Percentiles rank a stretch among this genome's conserved stretches.
Evolutionary conservation across 352 stramenopile genomes (phyloP).

Genomic region (Pythium dissimile): DNA sequence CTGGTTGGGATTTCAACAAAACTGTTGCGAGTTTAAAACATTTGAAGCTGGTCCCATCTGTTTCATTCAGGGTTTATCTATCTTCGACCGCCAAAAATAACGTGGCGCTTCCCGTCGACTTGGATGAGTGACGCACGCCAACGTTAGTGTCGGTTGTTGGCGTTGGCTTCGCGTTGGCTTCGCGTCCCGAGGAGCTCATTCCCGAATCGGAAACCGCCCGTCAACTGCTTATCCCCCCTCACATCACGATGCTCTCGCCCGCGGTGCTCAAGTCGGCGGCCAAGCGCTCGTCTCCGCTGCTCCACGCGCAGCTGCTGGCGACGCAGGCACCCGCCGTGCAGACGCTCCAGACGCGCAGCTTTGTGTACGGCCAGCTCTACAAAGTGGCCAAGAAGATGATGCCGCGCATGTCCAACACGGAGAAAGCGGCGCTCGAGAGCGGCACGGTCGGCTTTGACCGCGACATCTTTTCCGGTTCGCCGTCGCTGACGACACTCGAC

Average conservation of each 20-base stretch:
- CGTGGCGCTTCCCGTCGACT: background rate
- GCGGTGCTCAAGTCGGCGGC: conserved; percentile 39
- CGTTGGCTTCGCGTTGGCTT: conserved; percentile 1
- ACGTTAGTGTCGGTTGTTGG: conserved; percentile 3
- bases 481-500: conserved; percentile 90
- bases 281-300: conserved; percentile 20
- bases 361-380: conserved; percentile 88
- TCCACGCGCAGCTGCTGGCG: conserved; percentile 7
- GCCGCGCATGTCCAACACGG: conserved; percentile 94
- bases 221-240: background rate
- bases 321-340: conserved; percentile 47
- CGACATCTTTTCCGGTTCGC: conserved; percentile 96
- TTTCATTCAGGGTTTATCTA: too few species aligned
- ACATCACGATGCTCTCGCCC: conserved; percentile 30
- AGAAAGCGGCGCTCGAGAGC: conserved; percentile 94
- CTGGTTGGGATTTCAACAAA: conserved; percentile 8
- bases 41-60: background rate
- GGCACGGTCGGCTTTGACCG: conserved; percentile 97
- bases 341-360: conserved; percentile 60
- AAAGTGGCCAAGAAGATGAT: conserved; percentile 94
- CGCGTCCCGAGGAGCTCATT: conserved; percentile 1
- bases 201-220: conserved; percentile 14
- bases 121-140: background rate
- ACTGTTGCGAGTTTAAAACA: conserved; percentile 16
- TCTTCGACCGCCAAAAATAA: conserved; percentile 19